Conservation (phyloP, 106 monocot genomes). For the Dendrobium catenatum region DNA sequence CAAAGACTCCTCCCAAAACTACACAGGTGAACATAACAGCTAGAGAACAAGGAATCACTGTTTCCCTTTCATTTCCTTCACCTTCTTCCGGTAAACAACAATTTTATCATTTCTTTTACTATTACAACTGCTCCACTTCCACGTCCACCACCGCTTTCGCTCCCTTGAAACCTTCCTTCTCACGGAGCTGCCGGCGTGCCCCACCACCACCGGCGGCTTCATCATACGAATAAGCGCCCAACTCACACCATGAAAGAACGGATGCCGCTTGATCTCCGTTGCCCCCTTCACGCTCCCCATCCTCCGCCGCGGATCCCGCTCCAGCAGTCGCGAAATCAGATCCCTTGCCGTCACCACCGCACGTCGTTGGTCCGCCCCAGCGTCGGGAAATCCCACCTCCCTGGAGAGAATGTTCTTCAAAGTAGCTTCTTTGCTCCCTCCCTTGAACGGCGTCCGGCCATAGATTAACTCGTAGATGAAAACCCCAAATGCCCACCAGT, state of each 20-base stretch:
- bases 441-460: slow-evolving; percentile 80
- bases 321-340: slow-evolving; percentile 46
- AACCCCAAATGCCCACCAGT: slow-evolving; percentile 97
- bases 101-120: background rate
- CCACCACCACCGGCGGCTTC: slow-evolving; percentile 33
- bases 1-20: background rate
- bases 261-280: slow-evolving; percentile 74
- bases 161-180: background rate
- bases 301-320: slow-evolving; percentile 43
- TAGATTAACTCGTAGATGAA: slow-evolving; percentile 84
- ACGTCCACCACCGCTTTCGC: background rate
- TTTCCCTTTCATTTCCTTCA: too few relatives aligned
- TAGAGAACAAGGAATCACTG: background rate
- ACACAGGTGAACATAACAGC: background rate
- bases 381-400: slow-evolving; percentile 43
- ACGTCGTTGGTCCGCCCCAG: background rate
- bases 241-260: slow-evolving; percentile 48
- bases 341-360: slow-evolving; percentile 39
- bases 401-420: slow-evolving; percentile 52
- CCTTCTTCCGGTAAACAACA: background rate
- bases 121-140: slow-evolving; percentile 12
- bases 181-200: background rate
- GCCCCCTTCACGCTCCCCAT: slow-evolving; percentile 55
- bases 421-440: slow-evolving; percentile 59
- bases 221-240: slow-evolving; percentile 56